Conservation (phyloP, 1,284 basidiomycete species). For the Trichosporon faecale region DNA sequence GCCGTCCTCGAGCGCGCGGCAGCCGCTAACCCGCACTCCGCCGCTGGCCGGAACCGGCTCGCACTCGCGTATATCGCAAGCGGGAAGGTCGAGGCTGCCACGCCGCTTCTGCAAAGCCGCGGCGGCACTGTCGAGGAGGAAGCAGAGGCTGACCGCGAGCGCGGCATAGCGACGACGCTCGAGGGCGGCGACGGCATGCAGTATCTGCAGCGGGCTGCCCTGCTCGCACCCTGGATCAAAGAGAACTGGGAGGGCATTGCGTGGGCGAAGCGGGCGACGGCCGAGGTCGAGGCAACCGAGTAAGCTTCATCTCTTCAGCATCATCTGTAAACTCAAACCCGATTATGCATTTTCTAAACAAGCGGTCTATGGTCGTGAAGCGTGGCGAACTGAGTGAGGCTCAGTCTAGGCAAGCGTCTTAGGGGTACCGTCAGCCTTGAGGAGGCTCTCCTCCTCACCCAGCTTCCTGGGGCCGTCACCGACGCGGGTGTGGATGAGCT, state of each 20-base stretch:
- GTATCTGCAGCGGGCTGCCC: slow-evolving; percentile 64
- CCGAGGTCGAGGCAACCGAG: slow-evolving; percentile 19
- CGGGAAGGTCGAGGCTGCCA: slow-evolving; percentile 36
- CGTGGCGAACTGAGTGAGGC: too few species aligned
- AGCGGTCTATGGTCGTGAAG: not conserved
- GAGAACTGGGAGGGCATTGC: slow-evolving; percentile 58
- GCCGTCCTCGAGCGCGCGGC: slow-evolving; percentile 24
- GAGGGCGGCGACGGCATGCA: slow-evolving; percentile 33
- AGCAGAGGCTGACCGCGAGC: slow-evolving; percentile 28
- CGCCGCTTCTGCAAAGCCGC: slow-evolving; percentile 29
- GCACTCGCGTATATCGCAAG: slow-evolving; percentile 30
- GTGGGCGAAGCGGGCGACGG: slow-evolving; percentile 34
- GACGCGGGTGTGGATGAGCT: slow-evolving; percentile 83
- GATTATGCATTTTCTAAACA: slow-evolving; percentile 3
- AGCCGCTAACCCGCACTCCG: slow-evolving; percentile 4
- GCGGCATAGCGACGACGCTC: slow-evolving; percentile 32
- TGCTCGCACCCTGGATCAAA: slow-evolving; percentile 63
- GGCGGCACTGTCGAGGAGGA: slow-evolving; percentile 32
- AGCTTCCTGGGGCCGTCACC: slow-evolving; percentile 77
- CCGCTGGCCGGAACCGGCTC: slow-evolving; percentile 24
- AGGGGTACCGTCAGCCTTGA: slow-evolving; percentile 51
- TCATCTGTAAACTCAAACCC: not conserved
- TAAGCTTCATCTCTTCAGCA: not conserved
- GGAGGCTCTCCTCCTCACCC: slow-evolving; percentile 47
- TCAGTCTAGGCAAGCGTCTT: slow-evolving; percentile 47